Conservation (phyloP, 176 grass and related monocot genomes). For the Lolium perenne region DNA sequence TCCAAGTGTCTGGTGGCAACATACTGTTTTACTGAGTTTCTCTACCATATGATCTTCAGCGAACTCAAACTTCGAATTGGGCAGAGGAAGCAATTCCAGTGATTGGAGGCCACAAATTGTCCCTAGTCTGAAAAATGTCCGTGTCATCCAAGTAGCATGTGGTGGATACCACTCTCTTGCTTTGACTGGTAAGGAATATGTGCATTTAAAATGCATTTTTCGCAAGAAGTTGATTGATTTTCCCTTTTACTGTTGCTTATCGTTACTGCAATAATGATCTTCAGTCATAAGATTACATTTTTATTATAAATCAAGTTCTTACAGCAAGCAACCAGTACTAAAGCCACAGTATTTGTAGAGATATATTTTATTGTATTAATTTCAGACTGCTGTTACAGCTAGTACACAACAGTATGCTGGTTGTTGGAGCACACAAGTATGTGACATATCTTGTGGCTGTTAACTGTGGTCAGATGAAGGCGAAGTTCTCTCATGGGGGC, state of each 20-base stretch:
- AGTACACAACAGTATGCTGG: background rate
- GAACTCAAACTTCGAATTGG: conserved; percentile 94
- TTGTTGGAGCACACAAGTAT: conserved; percentile 29
- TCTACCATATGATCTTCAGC: conserved; percentile 55
- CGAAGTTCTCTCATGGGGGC: conserved; percentile 90
- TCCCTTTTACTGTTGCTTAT: background rate
- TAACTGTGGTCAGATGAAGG: conserved; percentile 69
- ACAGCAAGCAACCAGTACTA: background rate
- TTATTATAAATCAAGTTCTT: conserved; percentile 4
- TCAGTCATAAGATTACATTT: background rate
- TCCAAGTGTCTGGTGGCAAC: background rate
- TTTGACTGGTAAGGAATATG: conserved; percentile 68
- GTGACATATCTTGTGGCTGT: conserved; percentile 14
- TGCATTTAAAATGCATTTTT: background rate
- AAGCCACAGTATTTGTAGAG: background rate
- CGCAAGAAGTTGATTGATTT: background rate
- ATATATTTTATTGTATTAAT: conserved; percentile 9
- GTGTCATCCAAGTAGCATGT: conserved; percentile 74
- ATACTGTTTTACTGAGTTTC: conserved; percentile 20
- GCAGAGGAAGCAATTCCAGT: conserved; percentile 75
- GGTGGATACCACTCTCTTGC: conserved; percentile 98
- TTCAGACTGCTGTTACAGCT: background rate
- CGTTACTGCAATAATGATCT: background rate
- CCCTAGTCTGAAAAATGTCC: conserved; percentile 61
- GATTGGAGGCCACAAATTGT: conserved; percentile 91